Evolutionary conservation across 2,329 filamentous ascomycete genomes (phyloP).

Genomic region (Xylaria sp.): DNA sequence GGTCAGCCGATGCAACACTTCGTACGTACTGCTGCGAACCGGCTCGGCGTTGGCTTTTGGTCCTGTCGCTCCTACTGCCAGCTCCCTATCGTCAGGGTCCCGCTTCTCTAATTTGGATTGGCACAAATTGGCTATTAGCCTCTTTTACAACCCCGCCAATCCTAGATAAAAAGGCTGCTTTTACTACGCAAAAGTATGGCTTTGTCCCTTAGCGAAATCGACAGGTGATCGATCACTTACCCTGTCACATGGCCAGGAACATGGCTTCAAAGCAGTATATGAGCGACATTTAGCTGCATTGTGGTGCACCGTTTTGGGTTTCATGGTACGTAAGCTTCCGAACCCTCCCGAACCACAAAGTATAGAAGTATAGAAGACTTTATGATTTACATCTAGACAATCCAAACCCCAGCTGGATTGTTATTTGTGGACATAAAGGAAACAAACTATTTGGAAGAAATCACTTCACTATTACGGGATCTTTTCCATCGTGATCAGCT

Average conservation of each 20-base stretch:
- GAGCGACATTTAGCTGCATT: constrained; percentile 1
- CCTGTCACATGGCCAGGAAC: constrained; percentile 6
- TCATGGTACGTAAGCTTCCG: constrained; percentile 25
- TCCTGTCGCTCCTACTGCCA: neutral
- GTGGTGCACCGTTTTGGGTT: constrained; percentile 2
- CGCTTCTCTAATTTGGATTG: constrained; percentile 28
- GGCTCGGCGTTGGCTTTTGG: constrained; percentile 13
- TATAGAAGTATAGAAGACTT: neutral
- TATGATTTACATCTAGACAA: neutral
- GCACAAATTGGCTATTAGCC: constrained; percentile 16
- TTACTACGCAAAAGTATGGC: neutral
- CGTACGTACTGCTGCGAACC: constrained; percentile 3
- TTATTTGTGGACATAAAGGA: constrained; percentile 1
- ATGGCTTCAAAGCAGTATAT: neutral
- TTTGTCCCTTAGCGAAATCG: constrained; percentile 5
- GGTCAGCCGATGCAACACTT: constrained; percentile 16
- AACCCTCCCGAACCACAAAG: constrained; percentile 3
- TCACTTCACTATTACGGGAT: neutral
- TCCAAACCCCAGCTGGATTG: neutral
- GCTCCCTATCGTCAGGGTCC: constrained; percentile 10
- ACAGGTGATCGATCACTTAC: neutral
- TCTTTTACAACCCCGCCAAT: constrained; percentile 19
- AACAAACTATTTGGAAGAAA: neutral
- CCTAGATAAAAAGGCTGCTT: constrained; percentile 1
- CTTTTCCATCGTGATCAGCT: neutral